These are phyloP conservation scores for Phytopythium aichiense DNA, from an alignment of 352 stramenopile species.

Conservation along the genomic window DNA sequence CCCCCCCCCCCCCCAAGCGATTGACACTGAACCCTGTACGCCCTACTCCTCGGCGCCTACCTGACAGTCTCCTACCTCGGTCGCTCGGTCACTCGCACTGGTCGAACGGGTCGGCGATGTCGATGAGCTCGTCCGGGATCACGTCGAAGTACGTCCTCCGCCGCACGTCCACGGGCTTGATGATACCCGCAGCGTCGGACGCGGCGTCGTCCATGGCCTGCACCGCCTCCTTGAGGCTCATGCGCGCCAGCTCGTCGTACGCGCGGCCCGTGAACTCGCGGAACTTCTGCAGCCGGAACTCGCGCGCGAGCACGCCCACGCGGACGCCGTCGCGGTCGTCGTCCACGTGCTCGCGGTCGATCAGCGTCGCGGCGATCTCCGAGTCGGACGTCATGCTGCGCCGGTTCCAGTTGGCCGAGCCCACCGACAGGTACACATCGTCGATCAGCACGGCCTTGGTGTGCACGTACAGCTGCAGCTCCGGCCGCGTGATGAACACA, in stretches of 20 bases:
- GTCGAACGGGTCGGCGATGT: slow-evolving; percentile 26
- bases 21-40: neutral
- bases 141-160: slow-evolving; percentile 30
- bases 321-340: slow-evolving; percentile 22
- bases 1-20: neutral
- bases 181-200: slow-evolving; percentile 16
- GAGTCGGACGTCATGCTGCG: slow-evolving; percentile 64
- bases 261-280: slow-evolving; percentile 38
- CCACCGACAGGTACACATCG: slow-evolving; percentile 56
- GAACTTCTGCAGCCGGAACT: slow-evolving; percentile 61
- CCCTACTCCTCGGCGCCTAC: neutral
- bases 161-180: slow-evolving; percentile 22
- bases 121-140: slow-evolving; percentile 23
- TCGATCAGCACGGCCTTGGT: slow-evolving; percentile 56
- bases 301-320: slow-evolving; percentile 32
- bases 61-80: neutral
- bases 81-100: slow-evolving; percentile 3
- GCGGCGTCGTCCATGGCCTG: slow-evolving; percentile 30
- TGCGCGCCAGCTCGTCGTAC: slow-evolving; percentile 28
- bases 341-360: slow-evolving; percentile 31
- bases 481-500: slow-evolving; percentile 39
- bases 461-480: slow-evolving; percentile 42
- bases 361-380: slow-evolving; percentile 49
- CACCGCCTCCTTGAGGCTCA: slow-evolving; percentile 39
- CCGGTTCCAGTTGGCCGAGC: slow-evolving; percentile 66